Conservation (phyloP, 139 green algal species). For the Limnomonas spitsbergensis region DNA sequence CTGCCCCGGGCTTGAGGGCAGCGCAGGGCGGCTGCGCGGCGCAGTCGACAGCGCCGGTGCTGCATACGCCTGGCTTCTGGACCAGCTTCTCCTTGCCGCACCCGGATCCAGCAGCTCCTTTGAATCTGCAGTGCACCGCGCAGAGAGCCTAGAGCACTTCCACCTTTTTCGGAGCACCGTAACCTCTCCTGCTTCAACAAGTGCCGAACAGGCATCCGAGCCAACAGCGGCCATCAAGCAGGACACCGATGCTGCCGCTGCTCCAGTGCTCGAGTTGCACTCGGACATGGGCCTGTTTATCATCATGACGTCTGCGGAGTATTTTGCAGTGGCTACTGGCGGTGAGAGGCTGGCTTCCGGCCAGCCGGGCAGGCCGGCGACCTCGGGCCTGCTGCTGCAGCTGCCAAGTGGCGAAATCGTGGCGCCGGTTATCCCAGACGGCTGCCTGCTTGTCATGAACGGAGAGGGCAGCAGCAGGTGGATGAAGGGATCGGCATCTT, state of each 20-base stretch:
- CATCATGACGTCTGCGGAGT: constrained; percentile 31
- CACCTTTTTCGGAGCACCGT: constrained; percentile 18
- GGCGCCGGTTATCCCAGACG: constrained; percentile 13
- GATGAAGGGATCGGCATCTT: not conserved
- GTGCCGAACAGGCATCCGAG: not conserved
- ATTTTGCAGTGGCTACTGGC: constrained; percentile 1
- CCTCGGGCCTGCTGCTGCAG: constrained; percentile 19
- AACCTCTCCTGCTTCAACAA: not conserved
- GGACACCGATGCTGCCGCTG: not conserved
- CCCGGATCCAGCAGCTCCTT: not conserved
- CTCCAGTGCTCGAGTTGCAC: constrained; percentile 14
- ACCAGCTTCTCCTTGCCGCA: not conserved
- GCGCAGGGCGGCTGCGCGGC: constrained; percentile 1
- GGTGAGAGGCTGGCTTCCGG: not conserved
- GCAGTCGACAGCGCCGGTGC: not conserved
- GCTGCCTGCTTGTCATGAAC: constrained; percentile 32
- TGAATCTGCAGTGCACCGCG: not conserved
- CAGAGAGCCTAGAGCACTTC: constrained; percentile 32
- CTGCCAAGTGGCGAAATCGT: constrained; percentile 18
- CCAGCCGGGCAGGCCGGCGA: not conserved
- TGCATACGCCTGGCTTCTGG: constrained; percentile 21
- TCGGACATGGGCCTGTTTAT: constrained; percentile 31
- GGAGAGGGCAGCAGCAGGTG: constrained; percentile 24
- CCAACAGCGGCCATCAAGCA: not conserved
- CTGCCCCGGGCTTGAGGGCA: constrained; percentile 19